A percentile compares a stretch with the other conserved stretches of the same genome.
phyloP scores from a whole-genome alignment of 768 basidiomycete genomes.

The Boletus reticuloceps region DNA sequence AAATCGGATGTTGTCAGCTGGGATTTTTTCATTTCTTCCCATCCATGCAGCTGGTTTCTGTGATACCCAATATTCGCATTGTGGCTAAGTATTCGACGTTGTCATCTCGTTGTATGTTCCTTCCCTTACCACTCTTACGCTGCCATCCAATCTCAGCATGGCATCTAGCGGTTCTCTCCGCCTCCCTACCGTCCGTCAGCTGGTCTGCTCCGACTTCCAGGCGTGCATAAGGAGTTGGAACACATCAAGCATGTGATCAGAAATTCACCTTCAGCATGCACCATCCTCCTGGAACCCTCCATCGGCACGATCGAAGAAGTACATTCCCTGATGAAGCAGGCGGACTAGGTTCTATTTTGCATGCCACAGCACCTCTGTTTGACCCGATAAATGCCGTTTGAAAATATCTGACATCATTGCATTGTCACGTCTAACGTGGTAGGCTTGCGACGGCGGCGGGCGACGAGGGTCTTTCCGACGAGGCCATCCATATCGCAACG shows the following conservation, averaged over 20 bases:
- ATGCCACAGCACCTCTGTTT: slow-evolving; percentile 1
- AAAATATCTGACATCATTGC: slow-evolving; percentile 3
- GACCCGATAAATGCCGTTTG: not conserved
- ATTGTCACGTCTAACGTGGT: slow-evolving; percentile 9
- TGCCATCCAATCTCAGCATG: too few relatives aligned
- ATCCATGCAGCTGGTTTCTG: not conserved
- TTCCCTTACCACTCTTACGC: not conserved
- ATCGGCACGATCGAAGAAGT: not conserved
- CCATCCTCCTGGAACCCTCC: not conserved
- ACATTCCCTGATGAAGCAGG: not conserved
- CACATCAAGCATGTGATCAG: not conserved
- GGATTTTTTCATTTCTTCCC: not conserved
- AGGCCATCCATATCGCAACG: too few relatives aligned
- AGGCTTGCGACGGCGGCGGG: too few relatives aligned
- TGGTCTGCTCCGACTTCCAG: not conserved
- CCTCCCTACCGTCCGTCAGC: not conserved
- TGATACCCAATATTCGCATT: not conserved
- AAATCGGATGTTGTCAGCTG: not conserved
- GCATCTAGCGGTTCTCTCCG: not conserved
- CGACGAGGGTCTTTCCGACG: too few relatives aligned
- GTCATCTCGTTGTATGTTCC: not conserved
- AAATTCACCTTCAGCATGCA: not conserved
- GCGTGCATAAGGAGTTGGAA: not conserved
- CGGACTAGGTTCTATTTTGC: not conserved
- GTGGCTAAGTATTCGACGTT: not conserved